Conservation (phyloP, 2,329 filamentous ascomycete genomes). For the Xylariaceae sp. region DNA sequence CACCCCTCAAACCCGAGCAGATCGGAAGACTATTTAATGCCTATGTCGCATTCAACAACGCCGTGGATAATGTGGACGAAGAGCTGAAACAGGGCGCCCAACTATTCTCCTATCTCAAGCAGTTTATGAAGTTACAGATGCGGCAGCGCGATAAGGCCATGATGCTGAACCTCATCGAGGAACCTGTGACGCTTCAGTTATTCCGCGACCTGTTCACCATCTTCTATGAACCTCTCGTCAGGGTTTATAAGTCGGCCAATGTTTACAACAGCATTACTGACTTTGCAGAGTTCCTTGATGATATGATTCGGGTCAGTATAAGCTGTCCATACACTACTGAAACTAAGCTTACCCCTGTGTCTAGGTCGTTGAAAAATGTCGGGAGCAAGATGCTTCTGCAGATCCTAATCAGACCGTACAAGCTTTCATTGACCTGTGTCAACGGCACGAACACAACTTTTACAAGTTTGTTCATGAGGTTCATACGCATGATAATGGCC, state of each 20-base stretch:
- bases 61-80: conserved; percentile 83
- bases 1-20: conserved; percentile 66
- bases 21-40: conserved; percentile 85
- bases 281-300: conserved; percentile 87
- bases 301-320: conserved; percentile 69
- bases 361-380: conserved; percentile 59
- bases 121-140: conserved; percentile 85
- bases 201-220: conserved; percentile 97
- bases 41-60: conserved; percentile 92
- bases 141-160: conserved; percentile 91
- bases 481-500: conserved; percentile 90
- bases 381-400: conserved; percentile 75
- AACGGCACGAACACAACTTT: conserved; percentile 91
- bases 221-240: conserved; percentile 94
- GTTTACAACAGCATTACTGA: conserved; percentile 97
- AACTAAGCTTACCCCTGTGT: neutral
- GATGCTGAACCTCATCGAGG: conserved; percentile 94
- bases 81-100: conserved; percentile 86
- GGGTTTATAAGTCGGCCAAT: conserved; percentile 97
- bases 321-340: neutral
- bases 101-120: conserved; percentile 91
- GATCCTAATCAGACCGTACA: conserved; percentile 98
- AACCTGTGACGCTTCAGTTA: conserved; percentile 92
- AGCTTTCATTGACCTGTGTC: conserved; percentile 93
- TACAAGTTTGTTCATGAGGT: conserved; percentile 99